These are phyloP conservation scores for Physcomitrium patens DNA, from an alignment of 225 moss, liverwort and hornwort genomes.

Conservation along the genomic window DNA sequence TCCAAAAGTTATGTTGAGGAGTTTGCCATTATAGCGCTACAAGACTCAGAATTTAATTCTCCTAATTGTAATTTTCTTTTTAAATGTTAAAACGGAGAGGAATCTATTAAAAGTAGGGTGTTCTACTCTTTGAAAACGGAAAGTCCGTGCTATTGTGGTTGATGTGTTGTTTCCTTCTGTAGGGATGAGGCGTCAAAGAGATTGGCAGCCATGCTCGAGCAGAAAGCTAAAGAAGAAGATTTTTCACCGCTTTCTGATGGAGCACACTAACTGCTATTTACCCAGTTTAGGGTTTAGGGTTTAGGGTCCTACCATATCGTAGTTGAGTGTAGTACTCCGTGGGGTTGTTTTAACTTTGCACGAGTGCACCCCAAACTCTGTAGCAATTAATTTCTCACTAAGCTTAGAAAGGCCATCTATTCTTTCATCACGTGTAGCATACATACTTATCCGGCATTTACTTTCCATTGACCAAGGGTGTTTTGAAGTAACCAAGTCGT, in stretches of 20 bases:
- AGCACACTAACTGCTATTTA: constrained; percentile 39
- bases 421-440: constrained; percentile 42
- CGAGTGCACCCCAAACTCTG: constrained; percentile 21
- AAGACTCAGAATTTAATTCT: constrained; percentile 6
- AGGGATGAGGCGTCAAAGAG: constrained; percentile 55
- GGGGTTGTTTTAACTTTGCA: constrained; percentile 26
- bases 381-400: constrained; percentile 17
- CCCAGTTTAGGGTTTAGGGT: too few species aligned
- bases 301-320: constrained; percentile 7
- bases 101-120: not conserved
- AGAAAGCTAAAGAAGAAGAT: constrained; percentile 45
- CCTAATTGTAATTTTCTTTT: too few species aligned
- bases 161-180: not conserved
- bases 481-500: too few species aligned
- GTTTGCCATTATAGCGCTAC: not conserved
- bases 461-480: too few species aligned
- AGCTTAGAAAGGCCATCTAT: constrained; percentile 35
- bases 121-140: not conserved
- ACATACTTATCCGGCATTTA: not conserved
- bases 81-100: too few species aligned
- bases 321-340: constrained; percentile 32
- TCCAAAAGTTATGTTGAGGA: not conserved
- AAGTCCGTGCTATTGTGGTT: constrained; percentile 4
- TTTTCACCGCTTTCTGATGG: constrained; percentile 26
- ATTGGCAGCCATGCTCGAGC: constrained; percentile 44